Percentiles rank a stretch among this genome's conserved stretches.
phyloP scores from a whole-genome alignment of 1,284 basidiomycete species.

The Schizophyllum commune region DNA sequence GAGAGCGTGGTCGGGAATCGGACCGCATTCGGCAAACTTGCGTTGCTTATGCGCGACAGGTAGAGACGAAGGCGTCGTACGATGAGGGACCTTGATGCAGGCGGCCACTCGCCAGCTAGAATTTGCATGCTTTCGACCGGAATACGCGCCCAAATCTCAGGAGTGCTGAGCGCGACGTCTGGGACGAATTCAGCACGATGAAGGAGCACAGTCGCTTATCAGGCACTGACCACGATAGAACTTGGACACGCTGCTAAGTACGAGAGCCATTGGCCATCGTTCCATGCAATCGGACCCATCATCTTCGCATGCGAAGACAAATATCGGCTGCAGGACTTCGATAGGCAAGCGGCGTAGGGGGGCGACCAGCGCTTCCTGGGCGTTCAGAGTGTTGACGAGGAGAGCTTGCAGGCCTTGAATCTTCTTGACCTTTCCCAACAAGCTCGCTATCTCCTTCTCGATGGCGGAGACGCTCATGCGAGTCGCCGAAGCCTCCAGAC shows the following conservation, averaged over 20 bases:
- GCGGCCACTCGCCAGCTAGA: not conserved
- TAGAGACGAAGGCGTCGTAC: not conserved
- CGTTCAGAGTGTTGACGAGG: not conserved
- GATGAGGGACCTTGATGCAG: not conserved
- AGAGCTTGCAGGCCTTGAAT: not conserved
- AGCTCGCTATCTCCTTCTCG: not conserved
- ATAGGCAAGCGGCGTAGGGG: not conserved
- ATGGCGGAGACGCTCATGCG: not conserved
- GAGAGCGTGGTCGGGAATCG: not conserved
- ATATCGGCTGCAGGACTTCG: not conserved
- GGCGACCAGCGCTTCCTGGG: not conserved
- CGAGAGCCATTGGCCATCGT: not conserved
- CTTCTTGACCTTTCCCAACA: not conserved
- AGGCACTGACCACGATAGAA: not conserved
- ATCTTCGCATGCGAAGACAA: not conserved
- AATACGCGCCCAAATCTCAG: not conserved
- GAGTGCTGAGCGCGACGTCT: not conserved
- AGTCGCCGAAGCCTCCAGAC: not conserved
- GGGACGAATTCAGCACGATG: not conserved
- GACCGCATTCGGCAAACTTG: not conserved
- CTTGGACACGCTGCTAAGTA: not conserved
- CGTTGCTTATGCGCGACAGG: not conserved
- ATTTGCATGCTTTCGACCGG: not conserved
- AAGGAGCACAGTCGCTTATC: not conserved
- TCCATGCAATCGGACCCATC: not conserved